Evolutionary conservation across 257 asterid genomes (phyloP).

Genomic region (Gynochthodes officinalis): DNA sequence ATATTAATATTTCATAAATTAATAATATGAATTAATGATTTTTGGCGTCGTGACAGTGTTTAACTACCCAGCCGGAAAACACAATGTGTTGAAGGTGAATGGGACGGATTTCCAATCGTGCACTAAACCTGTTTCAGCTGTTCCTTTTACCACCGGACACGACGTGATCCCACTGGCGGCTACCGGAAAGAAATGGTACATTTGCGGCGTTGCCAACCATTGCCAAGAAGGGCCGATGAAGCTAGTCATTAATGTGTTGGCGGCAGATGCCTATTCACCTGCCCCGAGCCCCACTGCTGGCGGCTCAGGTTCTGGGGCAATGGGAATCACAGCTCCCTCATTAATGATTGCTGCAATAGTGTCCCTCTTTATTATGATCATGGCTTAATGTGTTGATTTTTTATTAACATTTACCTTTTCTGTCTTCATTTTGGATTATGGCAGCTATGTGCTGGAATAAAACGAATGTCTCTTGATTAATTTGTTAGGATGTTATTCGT

Average conservation of each 20-base stretch:
- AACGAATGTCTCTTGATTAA: too few species aligned
- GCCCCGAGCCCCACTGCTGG: conserved; percentile 9
- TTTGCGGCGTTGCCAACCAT: conserved; percentile 21
- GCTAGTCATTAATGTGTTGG: conserved; percentile 32
- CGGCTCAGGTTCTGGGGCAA: conserved; percentile 6
- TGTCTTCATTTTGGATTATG: too few species aligned
- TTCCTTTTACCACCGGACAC: conserved; percentile 12
- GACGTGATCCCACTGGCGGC: conserved; percentile 22
- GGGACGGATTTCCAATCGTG: conserved; percentile 33
- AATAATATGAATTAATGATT: too few species aligned
- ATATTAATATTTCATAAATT: too few species aligned
- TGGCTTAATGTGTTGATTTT: not conserved
- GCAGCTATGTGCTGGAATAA: too few species aligned
- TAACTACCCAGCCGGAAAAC: conserved; percentile 16
- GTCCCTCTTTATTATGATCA: conserved; percentile 1
- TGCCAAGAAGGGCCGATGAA: conserved; percentile 35
- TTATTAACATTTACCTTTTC: not conserved
- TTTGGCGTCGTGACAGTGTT: conserved; percentile 24
- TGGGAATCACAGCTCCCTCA: conserved; percentile 10
- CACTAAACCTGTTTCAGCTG: conserved; percentile 2
- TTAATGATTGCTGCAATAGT: conserved; percentile 19
- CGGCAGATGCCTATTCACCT: not conserved
- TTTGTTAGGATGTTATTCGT: too few species aligned
- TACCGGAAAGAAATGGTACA: conserved; percentile 44
- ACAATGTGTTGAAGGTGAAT: conserved; percentile 33